Conservation (phyloP, 1,284 basidiomycete genomes). For the Entoloma clypeatum region DNA sequence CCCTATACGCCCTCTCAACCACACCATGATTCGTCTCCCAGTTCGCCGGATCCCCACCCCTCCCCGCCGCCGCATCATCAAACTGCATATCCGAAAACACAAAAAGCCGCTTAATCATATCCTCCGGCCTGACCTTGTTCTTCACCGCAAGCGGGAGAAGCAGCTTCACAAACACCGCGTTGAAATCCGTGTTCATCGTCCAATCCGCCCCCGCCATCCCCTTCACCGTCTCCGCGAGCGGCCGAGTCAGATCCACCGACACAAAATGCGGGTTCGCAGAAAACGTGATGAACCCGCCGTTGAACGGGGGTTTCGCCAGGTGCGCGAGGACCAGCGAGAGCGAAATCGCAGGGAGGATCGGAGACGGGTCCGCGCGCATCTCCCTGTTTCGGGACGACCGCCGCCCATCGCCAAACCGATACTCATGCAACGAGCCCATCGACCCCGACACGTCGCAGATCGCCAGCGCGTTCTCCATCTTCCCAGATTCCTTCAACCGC, state of each 20-base stretch:
- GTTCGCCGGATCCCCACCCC: background rate
- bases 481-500: constrained; percentile 48
- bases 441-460: constrained; percentile 73
- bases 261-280: constrained; percentile 47
- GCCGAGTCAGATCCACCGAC: constrained; percentile 38
- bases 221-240: constrained; percentile 33
- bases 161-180: constrained; percentile 55
- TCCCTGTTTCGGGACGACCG: constrained; percentile 40
- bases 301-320: constrained; percentile 60
- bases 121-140: constrained; percentile 53
- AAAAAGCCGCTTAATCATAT: constrained; percentile 74
- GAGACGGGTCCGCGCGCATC: no score
- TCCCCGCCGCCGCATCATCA: constrained; percentile 34
- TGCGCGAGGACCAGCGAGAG: constrained; percentile 64
- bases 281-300: constrained; percentile 66
- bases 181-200: constrained; percentile 59
- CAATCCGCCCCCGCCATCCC: constrained; percentile 40
- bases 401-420: constrained; percentile 8
- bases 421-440: constrained; percentile 44
- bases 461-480: constrained; percentile 59
- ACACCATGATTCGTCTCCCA: constrained; percentile 63
- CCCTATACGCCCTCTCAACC: constrained; percentile 48
- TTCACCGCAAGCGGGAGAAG: constrained; percentile 55
- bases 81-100: constrained; percentile 81
- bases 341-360: constrained; percentile 58